Conservation (phyloP, 129 eudicot genomes). For the Scalesia atractyloides region DNA sequence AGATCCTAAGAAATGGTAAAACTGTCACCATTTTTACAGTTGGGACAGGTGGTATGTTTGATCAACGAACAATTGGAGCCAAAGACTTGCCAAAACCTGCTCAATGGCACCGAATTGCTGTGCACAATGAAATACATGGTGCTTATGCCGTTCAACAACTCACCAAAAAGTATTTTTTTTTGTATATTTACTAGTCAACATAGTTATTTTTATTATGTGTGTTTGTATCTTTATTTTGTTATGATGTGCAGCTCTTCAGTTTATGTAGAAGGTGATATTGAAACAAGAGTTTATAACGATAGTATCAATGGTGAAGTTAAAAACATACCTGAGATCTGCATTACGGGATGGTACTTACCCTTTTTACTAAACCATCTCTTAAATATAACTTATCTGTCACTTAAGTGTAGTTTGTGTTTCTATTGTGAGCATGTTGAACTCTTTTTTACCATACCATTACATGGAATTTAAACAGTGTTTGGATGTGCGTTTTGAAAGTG, state of each 20-base stretch:
- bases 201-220: slow-evolving; percentile 14
- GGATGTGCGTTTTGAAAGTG: neutral
- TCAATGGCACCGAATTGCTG: slow-evolving; percentile 98
- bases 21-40: slow-evolving; percentile 83
- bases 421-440: neutral
- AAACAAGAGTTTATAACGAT: slow-evolving; percentile 88
- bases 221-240: slow-evolving; percentile 21
- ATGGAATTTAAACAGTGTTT: slow-evolving; percentile 1
- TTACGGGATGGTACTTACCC: slow-evolving; percentile 69
- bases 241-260: slow-evolving; percentile 81
- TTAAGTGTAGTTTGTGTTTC: neutral
- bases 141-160: slow-evolving; percentile 89
- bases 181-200: neutral
- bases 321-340: slow-evolving; percentile 89
- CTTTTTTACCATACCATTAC: neutral
- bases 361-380: slow-evolving; percentile 4
- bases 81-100: slow-evolving; percentile 81
- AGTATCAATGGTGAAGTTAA: slow-evolving; percentile 75
- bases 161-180: slow-evolving; percentile 63
- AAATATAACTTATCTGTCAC: neutral
- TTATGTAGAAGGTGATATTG: slow-evolving; percentile 95
- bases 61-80: slow-evolving; percentile 61
- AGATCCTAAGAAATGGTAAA: slow-evolving; percentile 88
- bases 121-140: slow-evolving; percentile 77
- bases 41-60: slow-evolving; percentile 98